Percentiles rank a stretch among this genome's conserved stretches.
Evolutionary conservation across 495 filamentous ascomycete genomes (phyloP).

Genomic region (Hypoxylon lenormandii): DNA sequence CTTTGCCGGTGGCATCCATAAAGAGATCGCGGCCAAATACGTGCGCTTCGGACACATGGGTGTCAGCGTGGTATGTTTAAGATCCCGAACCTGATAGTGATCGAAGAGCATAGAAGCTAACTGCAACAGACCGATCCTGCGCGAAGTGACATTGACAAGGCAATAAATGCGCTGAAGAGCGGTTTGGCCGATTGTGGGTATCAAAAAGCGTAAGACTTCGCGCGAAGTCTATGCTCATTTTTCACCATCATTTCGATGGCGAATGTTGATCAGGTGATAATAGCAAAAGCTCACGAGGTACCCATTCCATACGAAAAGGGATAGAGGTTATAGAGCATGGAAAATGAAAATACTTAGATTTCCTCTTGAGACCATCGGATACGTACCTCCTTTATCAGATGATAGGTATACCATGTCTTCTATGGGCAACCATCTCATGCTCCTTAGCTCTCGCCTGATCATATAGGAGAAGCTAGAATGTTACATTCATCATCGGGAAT

Average conservation of each 20-base stretch:
- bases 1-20: slow-evolving; percentile 95
- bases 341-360: slow-evolving; percentile 17
- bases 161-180: slow-evolving; percentile 79
- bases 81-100: slow-evolving; percentile 55
- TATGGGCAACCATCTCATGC: background rate
- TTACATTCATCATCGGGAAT: slow-evolving; percentile 32
- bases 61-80: slow-evolving; percentile 75
- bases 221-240: background rate
- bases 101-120: slow-evolving; percentile 45
- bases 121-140: slow-evolving; percentile 66
- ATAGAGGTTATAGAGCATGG: slow-evolving; percentile 27
- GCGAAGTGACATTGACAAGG: slow-evolving; percentile 80
- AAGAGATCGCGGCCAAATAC: slow-evolving; percentile 71
- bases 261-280: slow-evolving; percentile 11
- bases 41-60: slow-evolving; percentile 91
- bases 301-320: slow-evolving; percentile 20
- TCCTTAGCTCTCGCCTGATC: slow-evolving; percentile 12
- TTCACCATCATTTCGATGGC: background rate
- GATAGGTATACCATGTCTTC: slow-evolving; percentile 14
- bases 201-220: slow-evolving; percentile 59
- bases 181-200: slow-evolving; percentile 78
- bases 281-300: slow-evolving; percentile 18
- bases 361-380: slow-evolving; percentile 4
- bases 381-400: slow-evolving; percentile 3
- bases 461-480: slow-evolving; percentile 4